Evolutionary conservation across 2,329 filamentous ascomycete genomes (phyloP).

Genomic region (Aspergillus texensis): DNA sequence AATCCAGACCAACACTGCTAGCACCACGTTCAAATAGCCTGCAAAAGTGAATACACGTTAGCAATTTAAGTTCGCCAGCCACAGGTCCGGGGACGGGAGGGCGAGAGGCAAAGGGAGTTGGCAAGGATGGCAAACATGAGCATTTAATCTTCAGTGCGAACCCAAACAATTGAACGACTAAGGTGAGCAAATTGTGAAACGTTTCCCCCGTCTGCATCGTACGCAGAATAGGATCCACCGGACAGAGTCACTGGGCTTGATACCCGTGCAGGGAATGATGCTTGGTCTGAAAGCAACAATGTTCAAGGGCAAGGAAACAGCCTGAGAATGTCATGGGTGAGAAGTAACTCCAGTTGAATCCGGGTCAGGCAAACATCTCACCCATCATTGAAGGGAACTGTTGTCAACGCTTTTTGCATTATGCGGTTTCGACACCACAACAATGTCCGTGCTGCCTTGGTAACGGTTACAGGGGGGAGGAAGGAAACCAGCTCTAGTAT

Average conservation of each 20-base stretch:
- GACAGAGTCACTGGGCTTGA: conserved; percentile 31
- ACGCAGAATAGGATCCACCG: conserved; percentile 36
- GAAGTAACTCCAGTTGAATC: conserved; percentile 50
- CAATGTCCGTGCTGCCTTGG: conserved; percentile 42
- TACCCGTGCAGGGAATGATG: conserved; percentile 32
- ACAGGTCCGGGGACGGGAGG: conserved; percentile 35
- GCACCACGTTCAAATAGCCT: conserved; percentile 94
- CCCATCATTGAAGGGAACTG: conserved; percentile 49
- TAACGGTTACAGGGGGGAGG: conserved; percentile 62
- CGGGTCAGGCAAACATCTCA: conserved; percentile 68
- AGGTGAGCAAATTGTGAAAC: conserved; percentile 32
- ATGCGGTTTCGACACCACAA: conserved; percentile 40
- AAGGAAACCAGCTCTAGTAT: conserved; percentile 61
- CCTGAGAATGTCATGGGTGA: conserved; percentile 56
- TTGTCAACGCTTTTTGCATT: conserved; percentile 40
- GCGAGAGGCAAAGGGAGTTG: conserved; percentile 38
- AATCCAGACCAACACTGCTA: conserved; percentile 83
- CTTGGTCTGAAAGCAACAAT: conserved; percentile 31
- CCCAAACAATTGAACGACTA: conserved; percentile 44
- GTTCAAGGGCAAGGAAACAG: conserved; percentile 49
- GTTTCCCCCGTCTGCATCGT: conserved; percentile 35
- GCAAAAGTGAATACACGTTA: conserved; percentile 36
- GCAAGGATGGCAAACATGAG: conserved; percentile 53
- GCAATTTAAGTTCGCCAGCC: conserved; percentile 28
- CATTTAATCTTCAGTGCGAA: conserved; percentile 39